phyloP scores from a whole-genome alignment of 2,329 filamentous ascomycete species.

The Diaporthe ilicicola region DNA sequence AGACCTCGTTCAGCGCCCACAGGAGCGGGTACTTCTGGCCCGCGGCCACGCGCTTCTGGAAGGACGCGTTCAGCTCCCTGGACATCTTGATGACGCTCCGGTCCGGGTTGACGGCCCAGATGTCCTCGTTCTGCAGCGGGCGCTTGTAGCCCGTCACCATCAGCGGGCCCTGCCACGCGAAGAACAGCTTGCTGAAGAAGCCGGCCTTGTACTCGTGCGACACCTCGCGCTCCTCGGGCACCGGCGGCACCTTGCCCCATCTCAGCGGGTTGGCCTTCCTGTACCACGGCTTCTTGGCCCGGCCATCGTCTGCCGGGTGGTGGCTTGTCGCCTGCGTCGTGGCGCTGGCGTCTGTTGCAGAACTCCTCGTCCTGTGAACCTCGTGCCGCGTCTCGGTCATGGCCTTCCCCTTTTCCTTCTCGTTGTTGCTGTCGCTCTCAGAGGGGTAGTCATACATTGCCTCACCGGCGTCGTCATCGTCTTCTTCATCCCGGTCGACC shows the following conservation, averaged over 20 bases:
- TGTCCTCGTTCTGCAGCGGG: slow-evolving; percentile 81
- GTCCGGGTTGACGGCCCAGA: slow-evolving; percentile 88
- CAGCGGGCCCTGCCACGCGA: slow-evolving; percentile 89
- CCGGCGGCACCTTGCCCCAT: slow-evolving; percentile 64
- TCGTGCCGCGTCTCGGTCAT: slow-evolving; percentile 42
- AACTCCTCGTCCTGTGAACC: slow-evolving; percentile 56
- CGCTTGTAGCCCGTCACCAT: slow-evolving; percentile 92
- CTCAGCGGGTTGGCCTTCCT: slow-evolving; percentile 68
- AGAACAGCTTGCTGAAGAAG: slow-evolving; percentile 79
- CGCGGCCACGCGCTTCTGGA: slow-evolving; percentile 71
- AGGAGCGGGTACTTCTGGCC: slow-evolving; percentile 79
- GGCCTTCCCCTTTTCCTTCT: slow-evolving; percentile 35
- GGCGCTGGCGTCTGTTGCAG: slow-evolving; percentile 62
- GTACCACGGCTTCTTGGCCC: slow-evolving; percentile 67
- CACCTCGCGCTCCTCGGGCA: slow-evolving; percentile 60
- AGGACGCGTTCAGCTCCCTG: slow-evolving; percentile 70
- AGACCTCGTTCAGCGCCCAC: slow-evolving; percentile 86
- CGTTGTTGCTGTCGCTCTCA: slow-evolving; percentile 32
- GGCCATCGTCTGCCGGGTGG: slow-evolving; percentile 36
- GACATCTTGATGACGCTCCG: slow-evolving; percentile 77
- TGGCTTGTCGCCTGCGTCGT: slow-evolving; percentile 53
- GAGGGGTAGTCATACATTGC: slow-evolving; percentile 25
- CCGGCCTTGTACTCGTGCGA: slow-evolving; percentile 78
- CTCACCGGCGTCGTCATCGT: slow-evolving; percentile 25
- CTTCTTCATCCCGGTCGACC: slow-evolving; percentile 5